These are phyloP conservation scores for Sarocladium oryzae DNA, from an alignment of 2,329 filamentous ascomycete species.

Conservation along the genomic window DNA sequence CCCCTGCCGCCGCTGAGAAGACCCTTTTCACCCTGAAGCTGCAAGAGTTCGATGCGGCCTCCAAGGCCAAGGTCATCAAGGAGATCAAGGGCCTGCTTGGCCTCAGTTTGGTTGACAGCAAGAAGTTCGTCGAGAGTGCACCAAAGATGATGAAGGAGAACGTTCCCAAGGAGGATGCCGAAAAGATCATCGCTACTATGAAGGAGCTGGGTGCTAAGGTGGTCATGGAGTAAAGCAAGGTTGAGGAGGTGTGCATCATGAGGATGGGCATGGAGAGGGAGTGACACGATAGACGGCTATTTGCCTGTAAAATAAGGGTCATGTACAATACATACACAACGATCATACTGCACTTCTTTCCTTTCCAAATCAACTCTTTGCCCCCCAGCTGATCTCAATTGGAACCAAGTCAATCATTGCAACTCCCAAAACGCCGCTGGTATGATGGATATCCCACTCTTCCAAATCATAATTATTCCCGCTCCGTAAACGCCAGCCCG, in stretches of 20 bases:
- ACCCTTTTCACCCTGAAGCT: constrained; percentile 96
- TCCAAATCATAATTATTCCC: not conserved
- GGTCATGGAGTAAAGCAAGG: constrained; percentile 69
- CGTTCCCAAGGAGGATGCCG: constrained; percentile 95
- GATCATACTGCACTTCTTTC: not conserved
- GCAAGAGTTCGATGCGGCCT: constrained; percentile 73
- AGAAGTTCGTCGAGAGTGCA: constrained; percentile 99
- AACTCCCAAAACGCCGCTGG: not conserved
- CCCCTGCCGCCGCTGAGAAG: constrained; percentile 87
- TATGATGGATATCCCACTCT: not conserved
- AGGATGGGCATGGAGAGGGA: constrained; percentile 8
- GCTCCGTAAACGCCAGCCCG: not conserved
- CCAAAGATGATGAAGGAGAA: constrained; percentile 99
- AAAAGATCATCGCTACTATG: constrained; percentile 94
- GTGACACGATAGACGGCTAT: constrained; percentile 11
- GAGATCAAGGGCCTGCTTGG: constrained; percentile 96
- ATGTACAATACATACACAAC: constrained; percentile 10
- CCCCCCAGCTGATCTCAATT: too few species aligned
- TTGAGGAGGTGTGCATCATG: not conserved
- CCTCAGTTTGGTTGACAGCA: constrained; percentile 94
- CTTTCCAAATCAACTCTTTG: not conserved
- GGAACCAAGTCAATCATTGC: too few species aligned
- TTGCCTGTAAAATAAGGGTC: constrained; percentile 13
- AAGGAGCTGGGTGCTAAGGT: constrained; percentile 89
- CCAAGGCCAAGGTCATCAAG: constrained; percentile 99